Conservation (phyloP, 2,329 filamentous ascomycete genomes). For the Aureobasidium pullulans region DNA sequence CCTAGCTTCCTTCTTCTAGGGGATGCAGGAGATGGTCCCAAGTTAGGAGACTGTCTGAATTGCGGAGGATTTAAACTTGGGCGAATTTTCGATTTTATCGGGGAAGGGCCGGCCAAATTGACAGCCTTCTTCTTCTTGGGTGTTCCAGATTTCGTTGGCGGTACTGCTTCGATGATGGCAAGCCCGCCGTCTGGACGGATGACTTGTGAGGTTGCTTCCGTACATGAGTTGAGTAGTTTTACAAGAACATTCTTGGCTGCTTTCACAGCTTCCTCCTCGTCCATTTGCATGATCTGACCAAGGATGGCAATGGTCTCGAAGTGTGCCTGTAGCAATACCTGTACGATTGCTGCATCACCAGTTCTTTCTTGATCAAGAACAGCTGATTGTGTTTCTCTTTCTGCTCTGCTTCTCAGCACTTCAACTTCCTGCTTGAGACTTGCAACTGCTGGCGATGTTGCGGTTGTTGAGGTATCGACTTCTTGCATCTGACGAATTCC, state of each 20-base stretch:
- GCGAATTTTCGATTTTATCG: slow-evolving; percentile 39
- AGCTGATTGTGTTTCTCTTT: slow-evolving; percentile 68
- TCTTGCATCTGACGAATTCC: slow-evolving; percentile 70
- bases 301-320: slow-evolving; percentile 86
- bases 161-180: slow-evolving; percentile 56
- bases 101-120: slow-evolving; percentile 40
- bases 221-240: slow-evolving; percentile 70
- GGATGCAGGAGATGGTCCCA: slow-evolving; percentile 54
- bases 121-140: slow-evolving; percentile 61
- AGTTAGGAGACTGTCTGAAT: slow-evolving; percentile 7
- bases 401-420: slow-evolving; percentile 73
- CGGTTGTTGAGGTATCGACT: slow-evolving; percentile 57
- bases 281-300: slow-evolving; percentile 73
- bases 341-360: slow-evolving; percentile 69
- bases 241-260: slow-evolving; percentile 71
- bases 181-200: slow-evolving; percentile 80
- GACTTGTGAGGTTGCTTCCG: slow-evolving; percentile 67
- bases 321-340: slow-evolving; percentile 79
- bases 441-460: slow-evolving; percentile 53
- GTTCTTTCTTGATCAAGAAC: slow-evolving; percentile 78
- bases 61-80: slow-evolving; percentile 18
- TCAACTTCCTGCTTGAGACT: slow-evolving; percentile 76
- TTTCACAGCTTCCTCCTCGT: slow-evolving; percentile 71
- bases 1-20: slow-evolving; percentile 69
- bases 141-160: slow-evolving; percentile 65